Base-by-base conservation (phyloP, 352 stramenopile species). In the Elongisporangium undulatum region DNA sequence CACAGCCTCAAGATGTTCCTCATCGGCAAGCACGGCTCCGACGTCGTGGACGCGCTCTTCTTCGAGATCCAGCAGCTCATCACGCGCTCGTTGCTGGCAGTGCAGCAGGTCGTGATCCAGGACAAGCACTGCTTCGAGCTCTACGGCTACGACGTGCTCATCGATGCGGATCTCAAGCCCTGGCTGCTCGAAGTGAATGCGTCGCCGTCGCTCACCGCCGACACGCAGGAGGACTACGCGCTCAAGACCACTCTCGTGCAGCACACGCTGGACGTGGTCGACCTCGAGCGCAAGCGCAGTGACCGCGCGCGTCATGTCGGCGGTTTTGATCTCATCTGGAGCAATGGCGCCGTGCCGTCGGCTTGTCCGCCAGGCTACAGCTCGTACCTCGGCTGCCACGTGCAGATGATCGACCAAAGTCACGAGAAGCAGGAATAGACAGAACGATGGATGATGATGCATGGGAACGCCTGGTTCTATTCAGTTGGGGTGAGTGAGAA, bases 51-150 rank as follows among this genome's bases (percentile, higher is more conserved):
- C 41, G 65, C 56, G 6, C 65, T 96, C n/a, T 97, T 97, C 51
- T 55, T 64, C 17, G 73, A 87, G 16, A 97, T 97, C 52, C 82
- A 97, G 58, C 62, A 66, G 22, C 66, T 98, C 61, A 88, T 97
- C 61, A 88, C 89, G 23, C 79, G 88, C 54, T 95, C 85, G 21
- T 61, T 96, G 23, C 49, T 90, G 41, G 75, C 88, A 12, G 91
- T 97, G 9, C 89, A 97, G 67, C 75, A 80, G 13, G 71, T 87
- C 10, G 88, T 97, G 64, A 95, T 94, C 59, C 90, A 95, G 58
- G 87, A 97, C 71, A 67, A 75, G 58, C 88, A 97, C 63, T 96
- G 88, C 72, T 97, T 95, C 51, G 88, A 96, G 63, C 78, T 90
- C 41, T 96, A 96, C 64, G 88, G 88, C n/a, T 96, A 95, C 69